Evolutionary conservation across 2,329 filamentous ascomycete genomes (phyloP), one percentile per base, ranked within the genome.

Genomic region (Pseudocercospora cruenta): DNA sequence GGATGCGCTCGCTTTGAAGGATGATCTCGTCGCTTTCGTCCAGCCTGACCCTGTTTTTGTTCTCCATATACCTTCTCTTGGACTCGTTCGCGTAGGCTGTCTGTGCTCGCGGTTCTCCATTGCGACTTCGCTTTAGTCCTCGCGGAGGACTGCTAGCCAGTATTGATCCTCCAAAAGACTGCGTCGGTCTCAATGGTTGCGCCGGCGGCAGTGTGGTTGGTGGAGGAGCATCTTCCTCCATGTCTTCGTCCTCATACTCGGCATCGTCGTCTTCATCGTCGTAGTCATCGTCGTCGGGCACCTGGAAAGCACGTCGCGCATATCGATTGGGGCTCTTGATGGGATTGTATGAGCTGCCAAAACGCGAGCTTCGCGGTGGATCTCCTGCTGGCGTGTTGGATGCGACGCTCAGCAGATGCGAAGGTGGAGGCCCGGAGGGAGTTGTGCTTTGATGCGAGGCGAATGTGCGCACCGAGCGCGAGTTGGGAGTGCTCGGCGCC

Each of bases 21-120:
- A 97, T 87, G 21, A 96, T 78, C 54, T 89, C 84, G 67, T 90
- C 87, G 1, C 89, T 82, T 78, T 97, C 94, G 4, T 83, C 83
- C 54, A 96, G 81, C 19, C 80, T 74, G 0, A 91, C 87, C 36
- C 86, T 81, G 39, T 57, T 59, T 26, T 53, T 60, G 85, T 51
- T 79, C 84, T 78, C 76, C 87, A 76, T 76, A 82, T 89, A 9
- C 94, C 79, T 67, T 90, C 89, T 75, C 90, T 91, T 31, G 31
- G 92, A 91, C 66, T 96, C 87, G 6, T 86, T 82, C 3, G 88
- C 85, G 73, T 93, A 91, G 53, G 88, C 86, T 60, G 89, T 88
- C 8, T 88, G 85, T 57, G 81, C 73, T 69, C 69, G 72, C 14
- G 78, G 64, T 39, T 72, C 70, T 64, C 80, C 81, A 60, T 79